Conservation (phyloP, 164 flowering plant species). For the Tetracentron sinense region DNA sequence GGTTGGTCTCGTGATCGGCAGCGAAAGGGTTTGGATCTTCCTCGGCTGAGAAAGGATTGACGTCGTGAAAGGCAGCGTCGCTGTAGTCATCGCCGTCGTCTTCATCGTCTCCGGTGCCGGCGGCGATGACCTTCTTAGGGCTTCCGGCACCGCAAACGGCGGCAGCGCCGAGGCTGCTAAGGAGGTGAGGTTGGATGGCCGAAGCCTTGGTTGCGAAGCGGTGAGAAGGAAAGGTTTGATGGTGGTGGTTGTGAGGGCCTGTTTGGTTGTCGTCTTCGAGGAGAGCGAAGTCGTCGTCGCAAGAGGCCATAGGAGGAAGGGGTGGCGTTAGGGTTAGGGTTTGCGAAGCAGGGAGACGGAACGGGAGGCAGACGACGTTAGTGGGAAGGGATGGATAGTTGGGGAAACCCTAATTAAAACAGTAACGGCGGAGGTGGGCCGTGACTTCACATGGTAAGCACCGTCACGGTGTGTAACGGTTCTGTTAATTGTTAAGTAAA, state of each 20-base stretch:
- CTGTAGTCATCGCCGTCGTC: slow-evolving; percentile 21
- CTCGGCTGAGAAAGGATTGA: slow-evolving; percentile 25
- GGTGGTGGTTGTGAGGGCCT: slow-evolving; percentile 29
- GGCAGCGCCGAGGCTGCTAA: background rate
- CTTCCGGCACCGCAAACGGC: slow-evolving; percentile 2
- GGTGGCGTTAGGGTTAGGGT: slow-evolving; percentile 28
- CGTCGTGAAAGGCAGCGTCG: slow-evolving; percentile 28
- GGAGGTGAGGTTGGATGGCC: background rate
- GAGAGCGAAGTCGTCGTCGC: slow-evolving; percentile 65
- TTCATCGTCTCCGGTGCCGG: slow-evolving; percentile 17
- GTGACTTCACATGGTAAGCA: no score
- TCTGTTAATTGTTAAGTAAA: no score
- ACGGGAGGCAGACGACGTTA: slow-evolving; percentile 20
- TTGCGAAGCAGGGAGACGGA: slow-evolving; percentile 14
- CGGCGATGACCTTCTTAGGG: slow-evolving; percentile 12
- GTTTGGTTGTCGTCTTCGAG: slow-evolving; percentile 34
- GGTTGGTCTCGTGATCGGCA: slow-evolving; percentile 26
- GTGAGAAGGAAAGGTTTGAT: slow-evolving; percentile 18
- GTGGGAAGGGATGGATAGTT: background rate
- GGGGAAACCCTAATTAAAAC: no score
- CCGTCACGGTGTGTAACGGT: no score
- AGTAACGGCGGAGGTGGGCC: no score
- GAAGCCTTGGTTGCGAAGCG: slow-evolving; percentile 6
- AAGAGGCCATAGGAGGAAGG: slow-evolving; percentile 42
- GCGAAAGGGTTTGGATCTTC: slow-evolving; percentile 30